Base-by-base conservation (phyloP, 805 yeast genomes). In the Ogataea corticis region DNA sequence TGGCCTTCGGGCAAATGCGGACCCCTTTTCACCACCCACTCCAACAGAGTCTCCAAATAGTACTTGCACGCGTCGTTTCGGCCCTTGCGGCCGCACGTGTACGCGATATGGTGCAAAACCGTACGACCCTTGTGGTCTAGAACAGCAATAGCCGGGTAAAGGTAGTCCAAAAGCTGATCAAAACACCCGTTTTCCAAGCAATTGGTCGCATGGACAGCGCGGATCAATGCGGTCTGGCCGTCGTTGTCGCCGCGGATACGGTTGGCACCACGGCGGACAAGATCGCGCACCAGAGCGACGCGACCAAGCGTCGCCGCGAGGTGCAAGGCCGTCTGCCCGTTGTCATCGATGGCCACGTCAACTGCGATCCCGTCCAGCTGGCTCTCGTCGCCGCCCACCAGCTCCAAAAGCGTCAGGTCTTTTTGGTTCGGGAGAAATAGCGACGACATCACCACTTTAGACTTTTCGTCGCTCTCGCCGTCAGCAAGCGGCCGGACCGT, bases 241-340 rank as follows among this genome's bases (percentile, higher is more conserved):
- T 77, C 77, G 52, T 79, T 79, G 65, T 92, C 95, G 35, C 94
- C 79, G 32, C 90, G 68, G 7, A 80, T 74, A 32, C 92, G 75
- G 49, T 79, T 76, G 1, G 95, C 83, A 12, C 88, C 87, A 35
- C 76, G 72, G 32, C 76, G 69, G 25, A 94, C 84, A 13, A 88
- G 72, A 32, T 82, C 82, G 35, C 71, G 79, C 3, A 89, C 92
- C 41, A 91, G 72, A 2, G 80, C 70, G 1, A 83, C 67, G 46
- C 88, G 80, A 0, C 96, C 98, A 63, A 94, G 75, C 0, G 97
- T 87, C 13, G 97, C 83, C 3, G 97, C 95, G 95, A 98, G 87
- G 66, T 94, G 99, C 46, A 94, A 73, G 0, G 96, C 89, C 0
- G 96, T 85, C 61, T 94, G 94, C 0, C 98, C 97, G 46, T 85